A percentile compares a stretch with the other conserved stretches of the same genome.
Evolutionary conservation across 108 stramenopile species (phyloP).

Genomic region (Cyclostephanos tholiformis): DNA sequence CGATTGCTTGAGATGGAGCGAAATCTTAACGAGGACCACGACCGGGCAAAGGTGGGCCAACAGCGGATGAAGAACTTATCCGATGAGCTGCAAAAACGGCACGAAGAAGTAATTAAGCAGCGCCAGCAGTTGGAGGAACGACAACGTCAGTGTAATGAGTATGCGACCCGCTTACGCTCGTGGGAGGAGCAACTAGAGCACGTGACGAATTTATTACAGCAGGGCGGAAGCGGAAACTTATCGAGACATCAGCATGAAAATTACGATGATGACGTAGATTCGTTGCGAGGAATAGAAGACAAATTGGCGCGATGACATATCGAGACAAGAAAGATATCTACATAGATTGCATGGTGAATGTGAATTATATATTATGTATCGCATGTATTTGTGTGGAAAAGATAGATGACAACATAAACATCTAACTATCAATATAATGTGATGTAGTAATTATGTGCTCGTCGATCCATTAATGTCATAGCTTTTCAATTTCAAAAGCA

Average conservation of each 20-base stretch:
- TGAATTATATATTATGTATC: neutral
- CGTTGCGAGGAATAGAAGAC: constrained; percentile 6
- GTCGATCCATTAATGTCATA: no score
- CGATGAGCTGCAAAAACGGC: constrained; percentile 40
- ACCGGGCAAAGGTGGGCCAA: constrained; percentile 31
- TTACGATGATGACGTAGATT: constrained; percentile 8
- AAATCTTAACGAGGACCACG: constrained; percentile 31
- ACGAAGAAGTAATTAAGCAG: constrained; percentile 42
- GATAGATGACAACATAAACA: no score
- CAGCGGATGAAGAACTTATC: constrained; percentile 45
- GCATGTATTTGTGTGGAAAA: no score
- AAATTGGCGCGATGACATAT: neutral
- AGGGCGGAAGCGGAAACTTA: constrained; percentile 12
- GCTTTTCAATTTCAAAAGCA: no score
- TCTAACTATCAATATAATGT: no score
- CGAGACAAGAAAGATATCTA: neutral
- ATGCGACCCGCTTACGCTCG: constrained; percentile 35
- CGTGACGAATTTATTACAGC: constrained; percentile 35
- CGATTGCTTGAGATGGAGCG: constrained; percentile 32
- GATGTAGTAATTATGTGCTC: no score
- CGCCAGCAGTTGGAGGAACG: constrained; percentile 39
- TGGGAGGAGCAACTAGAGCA: constrained; percentile 49
- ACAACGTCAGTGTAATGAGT: constrained; percentile 32
- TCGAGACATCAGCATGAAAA: neutral
- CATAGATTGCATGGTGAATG: neutral